phyloP scores from a whole-genome alignment of 2,329 filamentous ascomycete species.

The Monosporascus sp. region DNA sequence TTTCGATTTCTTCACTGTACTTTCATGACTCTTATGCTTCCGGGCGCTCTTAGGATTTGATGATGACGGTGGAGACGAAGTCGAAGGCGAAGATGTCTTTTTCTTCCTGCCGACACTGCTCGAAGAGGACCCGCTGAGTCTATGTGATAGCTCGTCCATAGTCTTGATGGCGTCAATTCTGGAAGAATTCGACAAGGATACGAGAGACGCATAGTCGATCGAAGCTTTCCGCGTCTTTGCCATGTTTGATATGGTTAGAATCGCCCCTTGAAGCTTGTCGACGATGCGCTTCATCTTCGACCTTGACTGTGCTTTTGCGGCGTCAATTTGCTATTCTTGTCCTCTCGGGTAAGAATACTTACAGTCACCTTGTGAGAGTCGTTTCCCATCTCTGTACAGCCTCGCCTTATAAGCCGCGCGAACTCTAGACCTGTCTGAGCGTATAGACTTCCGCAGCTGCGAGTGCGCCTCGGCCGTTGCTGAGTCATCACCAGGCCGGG shows the following conservation, averaged over 20 bases:
- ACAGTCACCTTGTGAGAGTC: slow-evolving; percentile 45
- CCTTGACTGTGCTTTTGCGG: slow-evolving; percentile 29
- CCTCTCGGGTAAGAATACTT: slow-evolving; percentile 14
- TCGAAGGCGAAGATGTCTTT: neutral
- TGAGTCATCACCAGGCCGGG: slow-evolving; percentile 6
- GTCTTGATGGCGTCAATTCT: slow-evolving; percentile 43
- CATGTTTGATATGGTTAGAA: slow-evolving; percentile 34
- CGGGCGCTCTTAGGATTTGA: neutral
- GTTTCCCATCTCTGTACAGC: slow-evolving; percentile 34
- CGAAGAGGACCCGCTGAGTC: slow-evolving; percentile 13
- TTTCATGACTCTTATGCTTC: neutral
- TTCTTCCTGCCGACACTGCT: slow-evolving; percentile 1
- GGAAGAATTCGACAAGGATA: slow-evolving; percentile 42
- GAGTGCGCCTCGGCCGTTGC: slow-evolving; percentile 18
- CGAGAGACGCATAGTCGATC: slow-evolving; percentile 42
- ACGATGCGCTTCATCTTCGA: slow-evolving; percentile 37
- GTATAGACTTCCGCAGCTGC: slow-evolving; percentile 32
- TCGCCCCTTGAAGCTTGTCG: slow-evolving; percentile 36
- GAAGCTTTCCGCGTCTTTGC: slow-evolving; percentile 27
- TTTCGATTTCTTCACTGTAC: neutral
- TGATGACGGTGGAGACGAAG: neutral
- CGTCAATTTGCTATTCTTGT: neutral
- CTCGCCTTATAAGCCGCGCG: slow-evolving; percentile 37
- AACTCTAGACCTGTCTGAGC: slow-evolving; percentile 35
- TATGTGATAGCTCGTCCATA: slow-evolving; percentile 42